Evolutionary conservation across 495 filamentous ascomycete species (phyloP).

Genomic region (Astrothelium macrocarpum): DNA sequence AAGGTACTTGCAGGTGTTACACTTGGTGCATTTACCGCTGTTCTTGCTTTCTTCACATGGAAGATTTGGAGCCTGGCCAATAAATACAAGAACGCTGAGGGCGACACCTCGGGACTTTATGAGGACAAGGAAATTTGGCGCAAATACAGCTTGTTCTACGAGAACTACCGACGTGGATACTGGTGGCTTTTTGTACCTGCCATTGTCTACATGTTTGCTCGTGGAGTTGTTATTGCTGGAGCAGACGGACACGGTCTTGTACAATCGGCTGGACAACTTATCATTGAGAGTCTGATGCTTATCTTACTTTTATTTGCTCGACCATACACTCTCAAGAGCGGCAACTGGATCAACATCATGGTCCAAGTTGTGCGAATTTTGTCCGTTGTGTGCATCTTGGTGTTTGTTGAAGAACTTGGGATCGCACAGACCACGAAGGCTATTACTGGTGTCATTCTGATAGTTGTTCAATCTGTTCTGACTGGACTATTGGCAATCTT

Average conservation of each 20-base stretch:
- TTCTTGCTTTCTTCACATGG: conserved; percentile 69
- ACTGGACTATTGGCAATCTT: conserved; percentile 79
- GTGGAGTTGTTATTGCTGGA: conserved; percentile 77
- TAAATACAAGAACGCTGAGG: conserved; percentile 61
- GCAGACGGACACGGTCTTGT: conserved; percentile 77
- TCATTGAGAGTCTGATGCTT: conserved; percentile 65
- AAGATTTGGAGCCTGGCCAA: conserved; percentile 72
- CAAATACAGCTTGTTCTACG: conserved; percentile 96
- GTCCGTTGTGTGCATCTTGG: conserved; percentile 77
- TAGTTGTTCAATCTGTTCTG: conserved; percentile 77
- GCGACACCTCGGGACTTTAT: conserved; percentile 64
- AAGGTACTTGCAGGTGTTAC: conserved; percentile 78
- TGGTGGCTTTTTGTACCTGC: conserved; percentile 95
- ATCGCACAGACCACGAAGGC: conserved; percentile 93
- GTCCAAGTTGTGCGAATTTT: conserved; percentile 93
- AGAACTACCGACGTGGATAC: conserved; percentile 81
- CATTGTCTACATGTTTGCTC: conserved; percentile 88
- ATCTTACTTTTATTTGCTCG: conserved; percentile 70
- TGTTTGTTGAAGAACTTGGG: conserved; percentile 90
- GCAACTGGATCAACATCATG: conserved; percentile 86
- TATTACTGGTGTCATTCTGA: conserved; percentile 77
- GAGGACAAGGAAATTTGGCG: conserved; percentile 87
- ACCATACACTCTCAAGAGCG: conserved; percentile 74
- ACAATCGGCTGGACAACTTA: conserved; percentile 68
- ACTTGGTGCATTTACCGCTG: conserved; percentile 63